Percentiles rank a stretch among this genome's conserved stretches.
Conservation (phyloP, 306 rosid species). For the Mucuna pruriens region DNA sequence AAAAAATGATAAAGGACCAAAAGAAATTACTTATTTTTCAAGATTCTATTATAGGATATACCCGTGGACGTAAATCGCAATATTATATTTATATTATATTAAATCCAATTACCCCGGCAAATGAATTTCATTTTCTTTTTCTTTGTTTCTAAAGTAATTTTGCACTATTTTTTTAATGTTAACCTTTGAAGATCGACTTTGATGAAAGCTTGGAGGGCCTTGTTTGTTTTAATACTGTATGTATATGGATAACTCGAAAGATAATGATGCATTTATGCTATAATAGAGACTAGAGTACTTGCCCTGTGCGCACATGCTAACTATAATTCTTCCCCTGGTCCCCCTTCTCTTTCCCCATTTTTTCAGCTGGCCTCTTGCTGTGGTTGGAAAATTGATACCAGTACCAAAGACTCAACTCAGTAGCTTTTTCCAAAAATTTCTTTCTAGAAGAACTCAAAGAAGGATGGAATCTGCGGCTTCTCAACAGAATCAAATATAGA, state of each 20-base stretch:
- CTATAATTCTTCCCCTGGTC: slow-evolving; percentile 5
- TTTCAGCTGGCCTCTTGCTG: slow-evolving; percentile 93
- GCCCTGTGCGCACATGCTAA: slow-evolving; percentile 32
- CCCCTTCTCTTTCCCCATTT: slow-evolving; percentile 12
- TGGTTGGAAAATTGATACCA: slow-evolving; percentile 75
- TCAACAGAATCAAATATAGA: neutral
- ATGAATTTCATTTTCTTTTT: too few relatives aligned
- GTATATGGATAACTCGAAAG: neutral
- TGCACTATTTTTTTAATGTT: too few relatives aligned
- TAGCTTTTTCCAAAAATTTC: slow-evolving; percentile 23
- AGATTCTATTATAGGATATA: too few relatives aligned
- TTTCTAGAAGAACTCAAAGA: neutral
- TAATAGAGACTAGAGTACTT: neutral
- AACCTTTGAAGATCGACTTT: neutral
- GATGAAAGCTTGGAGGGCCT: neutral
- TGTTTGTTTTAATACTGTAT: neutral
- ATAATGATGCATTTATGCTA: neutral
- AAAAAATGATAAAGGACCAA: too few relatives aligned
- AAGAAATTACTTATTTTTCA: too few relatives aligned
- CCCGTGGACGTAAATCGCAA: too few relatives aligned
- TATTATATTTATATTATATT: too few relatives aligned
- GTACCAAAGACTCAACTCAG: slow-evolving; percentile 53
- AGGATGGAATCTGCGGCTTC: slow-evolving; percentile 21
- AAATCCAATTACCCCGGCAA: too few relatives aligned
- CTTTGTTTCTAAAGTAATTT: too few relatives aligned